These are phyloP conservation scores for Malassezia obtusa DNA, from an alignment of 1,284 basidiomycete species.

Conservation along the genomic window DNA sequence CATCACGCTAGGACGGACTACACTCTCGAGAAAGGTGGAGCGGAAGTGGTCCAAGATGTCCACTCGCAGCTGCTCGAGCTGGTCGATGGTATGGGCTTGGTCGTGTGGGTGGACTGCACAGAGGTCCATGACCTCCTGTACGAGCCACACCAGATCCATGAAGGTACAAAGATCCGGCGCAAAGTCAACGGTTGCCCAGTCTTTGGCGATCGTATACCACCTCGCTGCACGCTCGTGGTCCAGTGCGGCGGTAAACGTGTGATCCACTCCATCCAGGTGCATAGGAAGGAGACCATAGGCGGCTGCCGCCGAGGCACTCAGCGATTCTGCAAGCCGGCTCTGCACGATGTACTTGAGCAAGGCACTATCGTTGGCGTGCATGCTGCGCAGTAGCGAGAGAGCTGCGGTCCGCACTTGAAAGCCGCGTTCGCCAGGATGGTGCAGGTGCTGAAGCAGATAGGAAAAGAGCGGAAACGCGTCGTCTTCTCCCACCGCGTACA, in stretches of 20 bases:
- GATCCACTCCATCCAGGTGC: not conserved
- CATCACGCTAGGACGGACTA: not conserved
- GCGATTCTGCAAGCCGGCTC: not conserved
- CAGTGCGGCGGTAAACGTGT: not conserved
- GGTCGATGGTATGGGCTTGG: not conserved
- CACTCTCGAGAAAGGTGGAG: not conserved
- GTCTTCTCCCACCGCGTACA: not conserved
- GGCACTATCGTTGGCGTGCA: not conserved
- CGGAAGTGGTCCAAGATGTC: not conserved
- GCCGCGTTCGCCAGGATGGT: not conserved
- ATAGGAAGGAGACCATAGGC: conserved; percentile 2
- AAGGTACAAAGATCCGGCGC: not conserved
- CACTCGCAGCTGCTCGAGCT: not conserved
- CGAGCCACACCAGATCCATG: not conserved
- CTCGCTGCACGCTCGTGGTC: not conserved
- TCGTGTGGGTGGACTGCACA: not conserved
- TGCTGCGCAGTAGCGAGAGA: not conserved
- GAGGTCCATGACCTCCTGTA: not conserved
- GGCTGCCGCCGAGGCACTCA: not conserved
- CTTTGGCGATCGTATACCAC: not conserved
- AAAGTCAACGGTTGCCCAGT: not conserved
- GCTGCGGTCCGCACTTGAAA: not conserved
- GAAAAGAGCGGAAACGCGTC: not conserved
- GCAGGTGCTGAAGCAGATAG: not conserved
- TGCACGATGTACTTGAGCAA: not conserved